A percentile compares a stretch with the other conserved stretches of the same genome.
phyloP scores from a whole-genome alignment of 495 filamentous ascomycete genomes.

The Tuber microsphaerosporum region DNA sequence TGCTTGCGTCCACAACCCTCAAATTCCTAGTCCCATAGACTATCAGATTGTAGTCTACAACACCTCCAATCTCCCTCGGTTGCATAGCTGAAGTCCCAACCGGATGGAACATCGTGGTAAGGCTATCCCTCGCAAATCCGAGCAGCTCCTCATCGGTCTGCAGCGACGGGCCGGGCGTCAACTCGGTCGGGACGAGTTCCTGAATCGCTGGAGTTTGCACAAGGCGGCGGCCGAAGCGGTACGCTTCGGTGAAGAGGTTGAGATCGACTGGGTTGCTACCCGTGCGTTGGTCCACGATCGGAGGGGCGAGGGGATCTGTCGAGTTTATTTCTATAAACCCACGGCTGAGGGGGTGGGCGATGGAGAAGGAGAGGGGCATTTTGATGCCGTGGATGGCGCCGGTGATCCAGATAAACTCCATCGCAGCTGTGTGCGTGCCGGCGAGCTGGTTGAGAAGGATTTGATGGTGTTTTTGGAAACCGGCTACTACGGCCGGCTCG shows the following conservation, averaged over 20 bases:
- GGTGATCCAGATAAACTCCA: slow-evolving; percentile 35
- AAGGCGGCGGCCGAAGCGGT: slow-evolving; percentile 43
- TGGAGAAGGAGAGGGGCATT: slow-evolving; percentile 22
- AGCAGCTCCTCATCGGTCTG: slow-evolving; percentile 36
- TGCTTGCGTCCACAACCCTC: slow-evolving; percentile 51
- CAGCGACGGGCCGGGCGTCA: slow-evolving; percentile 32
- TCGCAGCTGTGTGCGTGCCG: slow-evolving; percentile 22
- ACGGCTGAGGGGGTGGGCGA: slow-evolving; percentile 43
- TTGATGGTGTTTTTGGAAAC: slow-evolving; percentile 39
- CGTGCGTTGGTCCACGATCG: slow-evolving; percentile 42
- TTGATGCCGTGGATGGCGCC: slow-evolving; percentile 22
- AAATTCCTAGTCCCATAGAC: slow-evolving; percentile 50
- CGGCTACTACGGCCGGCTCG: slow-evolving; percentile 43
- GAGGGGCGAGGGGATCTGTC: slow-evolving; percentile 42
- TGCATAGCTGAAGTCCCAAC: slow-evolving; percentile 48
- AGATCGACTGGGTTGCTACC: slow-evolving; percentile 46
- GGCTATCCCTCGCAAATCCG: slow-evolving; percentile 31
- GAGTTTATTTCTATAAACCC: slow-evolving; percentile 45
- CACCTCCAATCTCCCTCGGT: slow-evolving; percentile 48
- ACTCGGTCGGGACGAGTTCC: slow-evolving; percentile 39
- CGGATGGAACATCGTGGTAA: slow-evolving; percentile 44
- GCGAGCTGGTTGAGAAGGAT: slow-evolving; percentile 28
- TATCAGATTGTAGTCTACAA: slow-evolving; percentile 44
- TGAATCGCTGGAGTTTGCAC: slow-evolving; percentile 42
- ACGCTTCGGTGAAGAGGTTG: slow-evolving; percentile 43